phyloP scores from a whole-genome alignment of 306 rosid genomes.

The Senna tora region DNA sequence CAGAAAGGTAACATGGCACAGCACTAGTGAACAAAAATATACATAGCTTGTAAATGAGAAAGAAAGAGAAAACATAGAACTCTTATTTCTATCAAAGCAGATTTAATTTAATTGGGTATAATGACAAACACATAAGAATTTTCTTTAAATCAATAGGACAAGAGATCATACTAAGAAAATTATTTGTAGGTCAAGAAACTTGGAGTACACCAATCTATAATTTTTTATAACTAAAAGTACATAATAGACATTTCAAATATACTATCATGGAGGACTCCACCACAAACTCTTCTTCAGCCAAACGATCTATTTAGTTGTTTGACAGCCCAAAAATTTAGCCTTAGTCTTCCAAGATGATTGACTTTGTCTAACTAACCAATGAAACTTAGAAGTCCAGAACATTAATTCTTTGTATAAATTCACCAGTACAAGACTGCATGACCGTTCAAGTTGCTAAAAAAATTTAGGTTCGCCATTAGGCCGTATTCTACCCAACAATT shows the following conservation, averaged over 20 bases:
- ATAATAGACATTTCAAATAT: not conserved
- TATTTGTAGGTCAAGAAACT: not conserved
- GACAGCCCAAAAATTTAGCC: not conserved
- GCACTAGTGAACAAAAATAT: not conserved
- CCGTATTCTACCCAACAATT: not conserved
- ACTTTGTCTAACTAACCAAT: not conserved
- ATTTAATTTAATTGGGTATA: not conserved
- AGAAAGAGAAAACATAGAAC: not conserved
- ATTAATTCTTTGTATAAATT: not conserved
- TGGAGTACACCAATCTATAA: not conserved
- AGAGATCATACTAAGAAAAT: not conserved
- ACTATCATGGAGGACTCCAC: not conserved
- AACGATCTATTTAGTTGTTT: not conserved
- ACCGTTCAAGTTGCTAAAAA: not conserved
- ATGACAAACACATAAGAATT: not conserved
- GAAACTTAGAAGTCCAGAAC: not conserved
- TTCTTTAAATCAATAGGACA: not conserved
- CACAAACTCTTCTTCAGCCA: not conserved
- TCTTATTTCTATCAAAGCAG: not conserved
- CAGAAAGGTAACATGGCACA: not conserved
- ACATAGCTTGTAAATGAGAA: not conserved
- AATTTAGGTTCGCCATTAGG: slow-evolving; percentile 6
- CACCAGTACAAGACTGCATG: not conserved
- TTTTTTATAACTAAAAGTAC: not conserved
- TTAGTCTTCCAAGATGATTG: not conserved